Base-by-base conservation (phyloP, 768 basidiomycete species). In the Lactarius deliciosus region DNA sequence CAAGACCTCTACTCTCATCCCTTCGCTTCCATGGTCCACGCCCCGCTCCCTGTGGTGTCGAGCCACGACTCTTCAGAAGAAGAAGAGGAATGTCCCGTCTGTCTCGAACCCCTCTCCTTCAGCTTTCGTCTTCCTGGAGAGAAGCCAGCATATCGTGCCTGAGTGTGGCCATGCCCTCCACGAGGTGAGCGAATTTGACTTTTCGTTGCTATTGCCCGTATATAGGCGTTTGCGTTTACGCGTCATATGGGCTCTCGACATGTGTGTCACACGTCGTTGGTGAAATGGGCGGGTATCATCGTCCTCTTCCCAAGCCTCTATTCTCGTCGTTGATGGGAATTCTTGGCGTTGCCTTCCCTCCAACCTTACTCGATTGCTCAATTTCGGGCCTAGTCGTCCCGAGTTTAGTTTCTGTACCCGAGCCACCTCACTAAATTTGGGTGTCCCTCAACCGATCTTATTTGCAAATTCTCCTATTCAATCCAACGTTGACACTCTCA, bases 101-200 rank as follows among this genome's bases (percentile, higher is more conserved):
- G 96, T 77, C 88, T 97, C 71, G 96, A 98, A 74, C 91, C 93
- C 1, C 85, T 99, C 74, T 90, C 89, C 74, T 95, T 94, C 77
- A 90, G 88, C 77, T 97, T 94, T 78, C 84, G 95, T 68, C 79
- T 99, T 16, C 91, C 93, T 0, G 97, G 97, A 10, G 97, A 99
- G 81, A 98, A 96, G 75, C 94, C 96, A 9, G n/a, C 96, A 98
- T 75, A 90, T 99, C 69, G 91, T 97, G 56, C 96, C 97, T 36
- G 93, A 96, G 75, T 99, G 97, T 72, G 96, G 97, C 43, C 97
- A 99, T 79, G 90, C 94, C 41, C 86, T 99, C n/a, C 97, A 98
- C 79, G 90, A 95, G 81, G 94, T 90, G 64, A 70, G 80, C 75
- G 20, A 20, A 25, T 63, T 41, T 32, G 28, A 45, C 56, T 40